Evolutionary conservation across 176 grass and related monocot genomes (phyloP), one percentile per base, ranked within the genome.

Genomic region (Tillandsia leiboldiana): DNA sequence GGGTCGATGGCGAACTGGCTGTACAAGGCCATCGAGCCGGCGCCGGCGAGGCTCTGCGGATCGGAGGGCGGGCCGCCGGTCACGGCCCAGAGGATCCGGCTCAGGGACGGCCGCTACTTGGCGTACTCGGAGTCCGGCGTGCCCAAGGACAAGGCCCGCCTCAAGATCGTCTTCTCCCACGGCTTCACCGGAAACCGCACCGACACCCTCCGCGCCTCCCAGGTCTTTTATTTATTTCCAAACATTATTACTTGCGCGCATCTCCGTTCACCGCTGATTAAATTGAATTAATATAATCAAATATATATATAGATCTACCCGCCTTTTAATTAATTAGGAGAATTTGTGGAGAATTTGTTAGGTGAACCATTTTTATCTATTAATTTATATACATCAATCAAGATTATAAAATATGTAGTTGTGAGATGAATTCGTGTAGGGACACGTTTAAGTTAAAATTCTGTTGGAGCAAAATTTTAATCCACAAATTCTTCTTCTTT

Each of bases 81-180:
- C 42, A 90, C 91, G 2, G 91, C 91, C 17, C 72, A 49, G 56
- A 66, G 87, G 75, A 63, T 90, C 52, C 75, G 15, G 28, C 73
- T 96, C 1, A 75, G 73, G 69, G 87, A 96, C 61, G 87, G 91
- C 1, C 78, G 91, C 42, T 78, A 82, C 77, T 63, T 96, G 2
- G 91, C 91, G 2, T 87, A 87, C 79, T 80, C 73, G 18, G 91
- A 90, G 79, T 87, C 76, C 29, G 91, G 91, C 26, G 87, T 78
- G 66, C 66, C 81, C 2, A 85, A 11, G 81, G 84, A 87, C 33
- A 67, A 1, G 76, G 87, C 91, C 24, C 70, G 72, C n/a, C 73
- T 74, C 77, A 85, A 74, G 72, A 66, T 96, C 75, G 79, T 96
- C 26, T 83, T 77, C 68, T 81, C 70, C 18, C 91, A 90, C 51